Base-by-base conservation (phyloP, 1,284 basidiomycete genomes). In the Puccinia hordei region DNA sequence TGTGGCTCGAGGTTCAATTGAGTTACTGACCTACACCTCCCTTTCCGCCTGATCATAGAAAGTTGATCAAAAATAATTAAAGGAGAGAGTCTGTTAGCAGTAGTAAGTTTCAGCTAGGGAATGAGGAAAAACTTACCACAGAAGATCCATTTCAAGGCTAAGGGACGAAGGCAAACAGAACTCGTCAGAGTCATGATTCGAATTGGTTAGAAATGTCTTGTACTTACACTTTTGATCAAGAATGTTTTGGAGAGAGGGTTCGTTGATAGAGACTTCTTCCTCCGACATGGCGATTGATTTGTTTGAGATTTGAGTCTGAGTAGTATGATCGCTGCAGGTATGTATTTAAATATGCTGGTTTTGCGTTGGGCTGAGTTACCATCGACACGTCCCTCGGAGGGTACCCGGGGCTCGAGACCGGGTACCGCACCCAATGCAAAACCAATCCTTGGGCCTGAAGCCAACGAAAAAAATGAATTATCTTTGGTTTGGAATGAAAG, bases 121-220 rank as follows among this genome's bases (percentile, higher is more conserved):
- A 33, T 53, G 15, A 12, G 1, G 2, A 1, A 44, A 55, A 76
- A 51, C 24, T 55, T 65, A 66, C 84, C 84, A 33, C 84, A 84
- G 61, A 85, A 85, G 81, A 85, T 84, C 84, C 84, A 85, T 73
- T 82, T 83, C 38, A 82, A 69, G 53, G 77, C 77, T 79, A 35
- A 30, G 22, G 30, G 22, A 61, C 22, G n/a, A 27, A 46, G 33
- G 59, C 22, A 77, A 46, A 38, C 44, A 44, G 27, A 17, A 51
- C 13, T n/a, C n/a, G n/a, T n/a, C n/a, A 35, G 38, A 5, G 30
- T 41, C 6, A 4, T 53, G 35, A 30, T 51, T n/a, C n/a, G n/a
- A n/a, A n/a, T n/a, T 19, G 33, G 35, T 35, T 66, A 27, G 53
- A 27, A 24, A 44, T 57, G 22, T 19, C 13, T n/a, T 15, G 65